Base-by-base conservation (phyloP, 73 alveolate genomes). In the Effrenium voratum region DNA sequence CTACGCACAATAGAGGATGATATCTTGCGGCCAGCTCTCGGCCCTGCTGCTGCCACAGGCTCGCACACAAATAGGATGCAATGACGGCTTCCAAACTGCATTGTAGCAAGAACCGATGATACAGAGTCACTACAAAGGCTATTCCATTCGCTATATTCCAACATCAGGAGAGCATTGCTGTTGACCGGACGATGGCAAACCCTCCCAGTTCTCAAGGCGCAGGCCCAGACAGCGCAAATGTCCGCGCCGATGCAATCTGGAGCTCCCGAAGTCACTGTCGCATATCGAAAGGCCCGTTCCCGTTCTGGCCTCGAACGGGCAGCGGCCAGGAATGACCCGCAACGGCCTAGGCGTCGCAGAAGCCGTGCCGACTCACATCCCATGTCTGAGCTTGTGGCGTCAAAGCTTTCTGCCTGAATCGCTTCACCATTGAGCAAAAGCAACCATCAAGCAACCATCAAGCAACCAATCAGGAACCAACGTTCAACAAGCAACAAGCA, bases 191-290 rank as follows among this genome's bases (percentile, higher is more conserved):
- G n/a, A n/a, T n/a, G n/a, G n/a, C n/a, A n/a, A n/a, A n/a, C n/a
- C n/a, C n/a, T n/a, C n/a, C n/a, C n/a, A n/a, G n/a, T n/a, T n/a
- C n/a, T 43, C 44, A n/a, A 40, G 93, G 66, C 15, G 77, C 44
- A 34, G 43, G 22, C 95, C 95, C 95, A 12, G 95, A 40, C 79
- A 87, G 22, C 8, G 82, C 84, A 15, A 87, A 87, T 44, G 84
- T 87, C 6, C 95, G 84, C 8, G 85, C 95, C 59, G 95, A 87
- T 24, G 95, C 95, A 12, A 87, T 84, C 95, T 87, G 60, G 19
- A 30, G 50, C 40, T 4, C 45, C 16, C 16, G 28, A 0, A n/a
- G 82, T n/a, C 41, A 30, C 73, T 72, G 32, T 32, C 28, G 47
- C 73, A 0, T 16, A 34, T 72, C 45, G 28, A 28, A 32, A 24